Percentiles rank a stretch among this genome's conserved stretches.
Evolutionary conservation across 768 basidiomycete species (phyloP).

Genomic region (Chiua virens): DNA sequence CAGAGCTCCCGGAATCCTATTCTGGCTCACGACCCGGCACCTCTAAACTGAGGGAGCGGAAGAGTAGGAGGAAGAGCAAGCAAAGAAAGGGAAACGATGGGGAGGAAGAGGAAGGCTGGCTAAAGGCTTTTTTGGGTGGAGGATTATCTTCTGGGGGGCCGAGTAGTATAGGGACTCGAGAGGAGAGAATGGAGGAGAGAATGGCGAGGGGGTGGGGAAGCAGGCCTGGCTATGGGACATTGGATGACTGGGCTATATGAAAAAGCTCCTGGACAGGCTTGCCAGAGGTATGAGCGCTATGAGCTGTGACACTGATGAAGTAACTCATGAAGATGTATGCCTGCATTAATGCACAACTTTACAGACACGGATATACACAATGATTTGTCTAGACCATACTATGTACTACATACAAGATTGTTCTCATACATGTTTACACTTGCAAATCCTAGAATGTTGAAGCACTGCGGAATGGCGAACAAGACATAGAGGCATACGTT

Average conservation of each 20-base stretch:
- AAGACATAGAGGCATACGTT: conserved; percentile 17
- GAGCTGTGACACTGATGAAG: not conserved
- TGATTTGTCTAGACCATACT: too few relatives aligned
- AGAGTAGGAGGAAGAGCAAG: conserved; percentile 33
- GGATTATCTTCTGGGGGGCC: conserved; percentile 26
- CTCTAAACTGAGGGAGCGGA: conserved; percentile 36
- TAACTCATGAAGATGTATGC: conserved; percentile 13
- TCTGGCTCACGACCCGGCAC: conserved; percentile 35
- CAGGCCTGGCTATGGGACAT: conserved; percentile 38
- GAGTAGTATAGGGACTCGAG: conserved; percentile 29
- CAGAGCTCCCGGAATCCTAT: conserved; percentile 70
- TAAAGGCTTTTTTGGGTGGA: conserved; percentile 17
- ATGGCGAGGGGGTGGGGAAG: conserved; percentile 50
- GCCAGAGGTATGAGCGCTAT: too few relatives aligned
- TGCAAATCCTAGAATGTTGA: not conserved
- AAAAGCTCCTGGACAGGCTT: not conserved
- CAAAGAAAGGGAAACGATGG: conserved; percentile 33
- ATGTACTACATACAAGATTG: too few relatives aligned
- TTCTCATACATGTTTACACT: not conserved
- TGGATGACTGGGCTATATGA: conserved; percentile 61
- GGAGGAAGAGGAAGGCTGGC: conserved; percentile 27
- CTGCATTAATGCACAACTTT: too few relatives aligned
- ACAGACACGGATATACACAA: too few relatives aligned
- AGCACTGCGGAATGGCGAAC: not conserved
- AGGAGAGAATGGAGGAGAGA: conserved; percentile 54